These are phyloP conservation scores for Seminavis robusta DNA, from an alignment of 108 stramenopile genomes.

Conservation along the genomic window DNA sequence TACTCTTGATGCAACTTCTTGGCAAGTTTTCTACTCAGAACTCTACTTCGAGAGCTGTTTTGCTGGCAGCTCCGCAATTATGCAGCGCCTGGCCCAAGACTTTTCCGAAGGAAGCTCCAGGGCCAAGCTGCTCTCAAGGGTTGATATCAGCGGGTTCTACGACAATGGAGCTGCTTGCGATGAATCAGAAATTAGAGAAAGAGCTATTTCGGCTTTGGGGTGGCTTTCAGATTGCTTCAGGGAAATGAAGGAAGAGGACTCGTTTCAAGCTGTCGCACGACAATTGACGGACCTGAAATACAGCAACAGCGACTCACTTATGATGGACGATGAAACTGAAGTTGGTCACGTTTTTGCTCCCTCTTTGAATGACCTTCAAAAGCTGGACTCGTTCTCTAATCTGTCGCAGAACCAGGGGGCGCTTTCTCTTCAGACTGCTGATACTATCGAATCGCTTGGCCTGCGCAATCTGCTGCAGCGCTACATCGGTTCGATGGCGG, in stretches of 20 bases:
- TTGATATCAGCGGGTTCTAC: too few species aligned
- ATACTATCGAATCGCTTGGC: slow-evolving; percentile 1
- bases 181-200: too few species aligned
- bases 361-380: slow-evolving; percentile 13
- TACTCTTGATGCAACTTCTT: slow-evolving; percentile 11
- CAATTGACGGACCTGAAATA: slow-evolving; percentile 6
- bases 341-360: neutral
- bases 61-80: too few species aligned
- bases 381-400: slow-evolving; percentile 6
- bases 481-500: neutral
- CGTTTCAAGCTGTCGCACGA: slow-evolving; percentile 17
- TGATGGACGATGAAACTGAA: neutral
- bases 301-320: neutral
- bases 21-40: slow-evolving; percentile 19
- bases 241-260: neutral
- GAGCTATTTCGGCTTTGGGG: neutral
- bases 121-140: too few species aligned
- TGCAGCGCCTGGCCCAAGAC: too few species aligned
- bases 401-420: slow-evolving; percentile 19
- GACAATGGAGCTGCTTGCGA: too few species aligned
- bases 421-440: neutral
- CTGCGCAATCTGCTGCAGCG: neutral
- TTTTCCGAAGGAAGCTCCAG: too few species aligned
- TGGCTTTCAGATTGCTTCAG: neutral
- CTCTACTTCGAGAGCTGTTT: slow-evolving; percentile 14